phyloP scores from a whole-genome alignment of 1,284 basidiomycete species.

The Pseudozyma sp. region DNA sequence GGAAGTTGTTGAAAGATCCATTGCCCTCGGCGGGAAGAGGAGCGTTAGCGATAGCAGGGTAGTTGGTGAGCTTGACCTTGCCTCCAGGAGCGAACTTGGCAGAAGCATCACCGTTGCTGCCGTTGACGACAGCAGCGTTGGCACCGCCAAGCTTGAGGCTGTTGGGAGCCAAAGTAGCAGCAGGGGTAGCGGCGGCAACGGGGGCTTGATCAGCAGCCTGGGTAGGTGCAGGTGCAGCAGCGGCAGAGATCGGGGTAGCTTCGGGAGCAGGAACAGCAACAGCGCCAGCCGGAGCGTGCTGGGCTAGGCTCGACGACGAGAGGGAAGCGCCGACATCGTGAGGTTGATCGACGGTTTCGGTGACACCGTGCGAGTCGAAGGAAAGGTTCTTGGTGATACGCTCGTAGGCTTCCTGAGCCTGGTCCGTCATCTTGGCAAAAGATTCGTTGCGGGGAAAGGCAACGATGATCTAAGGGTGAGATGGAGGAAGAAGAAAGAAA shows the following conservation, averaged over 20 bases:
- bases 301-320: constrained; percentile 16
- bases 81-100: constrained; percentile 61
- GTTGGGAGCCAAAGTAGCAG: constrained; percentile 2
- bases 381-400: constrained; percentile 45
- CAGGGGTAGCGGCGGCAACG: too few species aligned
- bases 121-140: constrained; percentile 15
- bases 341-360: constrained; percentile 41
- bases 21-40: constrained; percentile 68
- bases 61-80: constrained; percentile 67
- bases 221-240: constrained; percentile 8
- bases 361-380: constrained; percentile 43
- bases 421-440: constrained; percentile 70
- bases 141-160: constrained; percentile 36
- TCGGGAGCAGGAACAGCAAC: constrained; percentile 12
- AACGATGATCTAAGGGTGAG: constrained; percentile 9
- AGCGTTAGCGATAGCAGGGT: constrained; percentile 64
- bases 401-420: constrained; percentile 75
- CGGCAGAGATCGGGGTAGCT: constrained; percentile 6
- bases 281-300: constrained; percentile 24
- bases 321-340: constrained; percentile 21
- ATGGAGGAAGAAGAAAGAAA: constrained; percentile 9
- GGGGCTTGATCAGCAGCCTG: background rate
- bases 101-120: constrained; percentile 14
- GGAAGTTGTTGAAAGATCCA: constrained; percentile 71
- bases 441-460: constrained; percentile 13